phyloP scores from a whole-genome alignment of 495 filamentous ascomycete genomes.

The Glutinoglossum americanum region DNA sequence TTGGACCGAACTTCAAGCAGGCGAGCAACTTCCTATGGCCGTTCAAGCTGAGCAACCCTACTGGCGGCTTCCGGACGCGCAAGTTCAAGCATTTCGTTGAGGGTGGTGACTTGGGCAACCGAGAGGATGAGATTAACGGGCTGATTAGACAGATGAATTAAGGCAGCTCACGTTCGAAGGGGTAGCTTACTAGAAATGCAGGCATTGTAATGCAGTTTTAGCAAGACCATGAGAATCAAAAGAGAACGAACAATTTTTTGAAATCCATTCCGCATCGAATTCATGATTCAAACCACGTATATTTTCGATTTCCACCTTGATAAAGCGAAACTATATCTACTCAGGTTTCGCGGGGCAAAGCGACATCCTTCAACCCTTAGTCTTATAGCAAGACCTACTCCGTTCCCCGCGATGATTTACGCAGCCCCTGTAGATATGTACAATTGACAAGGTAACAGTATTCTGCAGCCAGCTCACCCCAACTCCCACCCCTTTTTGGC shows the following conservation, averaged over 20 bases:
- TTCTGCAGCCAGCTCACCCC: not conserved
- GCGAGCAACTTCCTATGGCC: conserved; percentile 99
- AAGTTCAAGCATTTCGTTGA: conserved; percentile 99
- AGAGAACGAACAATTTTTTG: not conserved
- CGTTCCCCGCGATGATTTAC: no score
- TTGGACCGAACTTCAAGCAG: conserved; percentile 99
- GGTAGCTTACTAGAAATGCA: not conserved
- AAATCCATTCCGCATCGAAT: not conserved
- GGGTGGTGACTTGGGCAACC: conserved; percentile 94
- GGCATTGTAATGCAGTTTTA: not conserved
- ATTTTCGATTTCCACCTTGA: no score
- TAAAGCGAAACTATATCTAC: no score
- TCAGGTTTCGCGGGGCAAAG: no score
- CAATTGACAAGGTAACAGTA: not conserved
- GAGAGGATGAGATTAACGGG: conserved; percentile 95
- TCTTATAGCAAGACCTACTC: no score
- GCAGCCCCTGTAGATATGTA: no score
- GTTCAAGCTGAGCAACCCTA: conserved; percentile 98
- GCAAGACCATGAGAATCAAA: not conserved
- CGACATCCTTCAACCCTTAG: no score
- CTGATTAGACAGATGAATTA: conserved; percentile 99
- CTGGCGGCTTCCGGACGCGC: conserved; percentile 76
- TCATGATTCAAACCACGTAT: no score
- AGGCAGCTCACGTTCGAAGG: conserved; percentile 3
- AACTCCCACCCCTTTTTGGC: not conserved